Percentiles rank a stretch among this genome's conserved stretches.
These are phyloP conservation scores for Sparassis latifolia DNA, from an alignment of 1,284 basidiomycete genomes.

Conservation along the genomic window DNA sequence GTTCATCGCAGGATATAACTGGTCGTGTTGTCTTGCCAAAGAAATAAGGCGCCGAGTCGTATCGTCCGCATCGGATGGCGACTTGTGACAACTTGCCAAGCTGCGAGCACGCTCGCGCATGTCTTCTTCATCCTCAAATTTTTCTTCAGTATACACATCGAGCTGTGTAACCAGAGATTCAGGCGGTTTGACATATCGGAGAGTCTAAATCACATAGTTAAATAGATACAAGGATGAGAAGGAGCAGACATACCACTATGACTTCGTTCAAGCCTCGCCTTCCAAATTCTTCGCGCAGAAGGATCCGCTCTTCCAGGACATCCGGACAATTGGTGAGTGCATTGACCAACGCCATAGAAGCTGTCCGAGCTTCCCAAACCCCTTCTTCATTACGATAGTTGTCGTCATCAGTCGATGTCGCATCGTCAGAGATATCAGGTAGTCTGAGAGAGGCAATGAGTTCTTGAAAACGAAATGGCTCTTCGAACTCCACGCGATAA, in stretches of 20 bases:
- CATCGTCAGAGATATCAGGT: conserved; percentile 36
- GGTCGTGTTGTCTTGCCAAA: conserved; percentile 50
- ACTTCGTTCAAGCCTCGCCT: conserved; percentile 78
- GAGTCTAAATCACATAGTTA: conserved; percentile 36
- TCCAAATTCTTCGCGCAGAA: conserved; percentile 76
- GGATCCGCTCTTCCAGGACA: conserved; percentile 69
- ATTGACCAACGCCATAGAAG: conserved; percentile 76
- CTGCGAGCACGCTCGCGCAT: conserved; percentile 56
- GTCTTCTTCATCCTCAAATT: conserved; percentile 85
- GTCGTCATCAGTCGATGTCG: conserved; percentile 27
- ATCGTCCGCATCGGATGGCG: conserved; percentile 41
- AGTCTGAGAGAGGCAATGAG: conserved; percentile 62
- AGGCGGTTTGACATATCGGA: conserved; percentile 73
- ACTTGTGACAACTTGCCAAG: conserved; percentile 35
- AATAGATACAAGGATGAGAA: not conserved
- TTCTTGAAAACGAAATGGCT: conserved; percentile 76
- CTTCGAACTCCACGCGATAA: conserved; percentile 64
- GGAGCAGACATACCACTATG: conserved; percentile 58
- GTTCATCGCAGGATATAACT: conserved; percentile 48
- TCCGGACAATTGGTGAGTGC: conserved; percentile 76
- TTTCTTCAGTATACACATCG: conserved; percentile 80
- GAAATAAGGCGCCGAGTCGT: conserved; percentile 49
- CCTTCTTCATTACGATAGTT: conserved; percentile 47
- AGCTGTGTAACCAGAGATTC: conserved; percentile 70
- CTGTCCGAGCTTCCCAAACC: conserved; percentile 77